Conservation (phyloP, 306 rosid species). For the Quercus robur region DNA sequence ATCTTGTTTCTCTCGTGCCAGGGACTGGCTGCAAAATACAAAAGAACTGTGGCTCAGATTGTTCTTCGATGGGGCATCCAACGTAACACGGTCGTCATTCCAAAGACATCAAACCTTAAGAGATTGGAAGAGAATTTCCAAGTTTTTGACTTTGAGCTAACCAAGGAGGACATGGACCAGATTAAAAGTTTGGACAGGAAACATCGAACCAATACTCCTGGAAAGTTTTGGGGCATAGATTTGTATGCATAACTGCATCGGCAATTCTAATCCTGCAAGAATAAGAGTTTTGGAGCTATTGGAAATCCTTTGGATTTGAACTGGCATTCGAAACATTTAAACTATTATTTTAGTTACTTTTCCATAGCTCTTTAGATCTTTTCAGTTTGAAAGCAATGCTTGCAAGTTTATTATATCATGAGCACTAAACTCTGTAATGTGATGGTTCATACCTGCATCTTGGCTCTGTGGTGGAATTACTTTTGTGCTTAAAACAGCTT, state of each 20-base stretch:
- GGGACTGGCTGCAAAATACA: slow-evolving; percentile 74
- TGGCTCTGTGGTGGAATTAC: too few relatives aligned
- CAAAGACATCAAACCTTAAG: slow-evolving; percentile 72
- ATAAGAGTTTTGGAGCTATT: not conserved
- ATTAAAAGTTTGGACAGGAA: slow-evolving; percentile 56
- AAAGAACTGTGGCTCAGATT: slow-evolving; percentile 65
- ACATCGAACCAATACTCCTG: slow-evolving; percentile 70
- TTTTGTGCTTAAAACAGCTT: too few relatives aligned
- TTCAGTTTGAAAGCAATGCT: not conserved
- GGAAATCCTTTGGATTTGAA: not conserved
- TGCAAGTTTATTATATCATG: not conserved
- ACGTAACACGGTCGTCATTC: slow-evolving; percentile 70
- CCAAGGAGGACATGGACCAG: slow-evolving; percentile 63
- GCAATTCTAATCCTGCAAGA: not conserved
- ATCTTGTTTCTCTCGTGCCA: slow-evolving; percentile 24
- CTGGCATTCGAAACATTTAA: not conserved
- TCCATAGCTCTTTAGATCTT: not conserved
- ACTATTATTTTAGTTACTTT: not conserved
- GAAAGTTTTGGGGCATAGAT: slow-evolving; percentile 79
- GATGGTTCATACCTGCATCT: not conserved
- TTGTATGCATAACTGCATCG: slow-evolving; percentile 51
- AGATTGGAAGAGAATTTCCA: slow-evolving; percentile 78
- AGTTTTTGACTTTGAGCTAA: slow-evolving; percentile 64
- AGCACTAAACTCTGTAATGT: not conserved
- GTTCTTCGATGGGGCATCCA: slow-evolving; percentile 82